phyloP scores from a whole-genome alignment of 257 asterid species.

The Nicotiana benthamiana region DNA sequence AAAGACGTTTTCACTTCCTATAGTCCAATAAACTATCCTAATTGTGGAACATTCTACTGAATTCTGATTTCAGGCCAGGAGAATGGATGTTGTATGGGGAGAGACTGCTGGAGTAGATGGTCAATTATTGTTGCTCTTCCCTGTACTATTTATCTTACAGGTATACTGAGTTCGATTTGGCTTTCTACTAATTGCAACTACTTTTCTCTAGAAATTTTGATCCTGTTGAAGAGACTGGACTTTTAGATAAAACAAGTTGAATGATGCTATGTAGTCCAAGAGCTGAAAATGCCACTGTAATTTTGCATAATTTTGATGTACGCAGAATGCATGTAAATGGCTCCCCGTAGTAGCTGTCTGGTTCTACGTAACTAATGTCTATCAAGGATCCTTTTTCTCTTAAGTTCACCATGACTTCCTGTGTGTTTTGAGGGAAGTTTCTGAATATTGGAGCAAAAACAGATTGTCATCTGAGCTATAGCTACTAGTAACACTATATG shows the following conservation, averaged over 20 bases:
- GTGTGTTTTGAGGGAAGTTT: neutral
- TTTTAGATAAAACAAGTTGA: neutral
- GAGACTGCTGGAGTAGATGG: slow-evolving; percentile 98
- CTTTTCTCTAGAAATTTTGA: neutral
- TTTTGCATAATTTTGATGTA: neutral
- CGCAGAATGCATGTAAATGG: neutral
- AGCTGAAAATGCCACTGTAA: neutral
- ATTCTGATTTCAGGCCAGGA: slow-evolving; percentile 56
- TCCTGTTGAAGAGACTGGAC: neutral
- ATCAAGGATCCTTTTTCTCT: neutral
- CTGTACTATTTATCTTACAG: slow-evolving; percentile 75
- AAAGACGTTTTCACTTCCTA: neutral
- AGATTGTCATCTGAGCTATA: neutral
- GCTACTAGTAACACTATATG: neutral
- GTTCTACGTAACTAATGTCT: neutral
- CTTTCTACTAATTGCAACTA: neutral
- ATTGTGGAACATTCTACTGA: neutral
- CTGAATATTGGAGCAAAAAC: neutral
- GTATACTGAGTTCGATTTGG: slow-evolving; percentile 22
- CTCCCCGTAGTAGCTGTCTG: neutral
- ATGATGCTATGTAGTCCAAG: neutral
- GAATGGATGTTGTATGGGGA: slow-evolving; percentile 99
- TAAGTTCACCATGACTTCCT: neutral
- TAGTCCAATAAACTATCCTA: neutral
- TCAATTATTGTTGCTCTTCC: slow-evolving; percentile 66